Percentiles rank a stretch among this genome's conserved stretches.
phyloP scores from a whole-genome alignment of 352 stramenopile species.

The Phytophthora pini region DNA sequence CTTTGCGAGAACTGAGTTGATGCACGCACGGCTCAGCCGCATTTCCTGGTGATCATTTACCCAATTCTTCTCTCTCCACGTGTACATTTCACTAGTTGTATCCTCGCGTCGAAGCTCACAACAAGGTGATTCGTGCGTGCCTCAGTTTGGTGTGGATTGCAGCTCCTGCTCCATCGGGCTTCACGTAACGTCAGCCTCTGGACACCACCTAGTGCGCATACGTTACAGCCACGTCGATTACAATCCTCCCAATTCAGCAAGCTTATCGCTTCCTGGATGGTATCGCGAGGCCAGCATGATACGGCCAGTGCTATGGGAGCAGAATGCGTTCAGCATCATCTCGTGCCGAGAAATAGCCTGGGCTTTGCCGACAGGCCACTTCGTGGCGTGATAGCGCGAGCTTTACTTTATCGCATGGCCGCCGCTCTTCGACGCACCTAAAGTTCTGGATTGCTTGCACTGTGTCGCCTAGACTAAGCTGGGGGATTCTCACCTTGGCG shows the following conservation, averaged over 20 bases:
- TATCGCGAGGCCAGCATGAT: background rate
- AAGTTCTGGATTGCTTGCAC: background rate
- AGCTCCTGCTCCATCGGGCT: conserved; percentile 3
- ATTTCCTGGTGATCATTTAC: too few species aligned
- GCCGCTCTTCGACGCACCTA: background rate
- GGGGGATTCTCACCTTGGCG: background rate
- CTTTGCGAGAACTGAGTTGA: background rate
- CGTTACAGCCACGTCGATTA: background rate
- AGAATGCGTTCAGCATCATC: conserved; percentile 2
- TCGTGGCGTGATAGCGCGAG: background rate
- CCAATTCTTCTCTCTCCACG: too few species aligned
- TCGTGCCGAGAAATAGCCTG: conserved; percentile 12
- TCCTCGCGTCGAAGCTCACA: background rate
- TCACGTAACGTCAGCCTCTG: conserved; percentile 13
- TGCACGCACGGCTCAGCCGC: too few species aligned
- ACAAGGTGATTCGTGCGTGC: conserved; percentile 11
- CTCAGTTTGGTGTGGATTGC: conserved; percentile 22
- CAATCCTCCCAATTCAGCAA: background rate
- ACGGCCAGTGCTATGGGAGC: background rate
- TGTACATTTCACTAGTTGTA: too few species aligned
- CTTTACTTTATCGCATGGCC: conserved; percentile 5
- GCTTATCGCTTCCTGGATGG: background rate
- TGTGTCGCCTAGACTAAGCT: background rate
- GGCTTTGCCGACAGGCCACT: background rate
- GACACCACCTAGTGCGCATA: background rate